Conservation (phyloP, 2,329 filamentous ascomycete species). For the Scedosporium dehoogii region DNA sequence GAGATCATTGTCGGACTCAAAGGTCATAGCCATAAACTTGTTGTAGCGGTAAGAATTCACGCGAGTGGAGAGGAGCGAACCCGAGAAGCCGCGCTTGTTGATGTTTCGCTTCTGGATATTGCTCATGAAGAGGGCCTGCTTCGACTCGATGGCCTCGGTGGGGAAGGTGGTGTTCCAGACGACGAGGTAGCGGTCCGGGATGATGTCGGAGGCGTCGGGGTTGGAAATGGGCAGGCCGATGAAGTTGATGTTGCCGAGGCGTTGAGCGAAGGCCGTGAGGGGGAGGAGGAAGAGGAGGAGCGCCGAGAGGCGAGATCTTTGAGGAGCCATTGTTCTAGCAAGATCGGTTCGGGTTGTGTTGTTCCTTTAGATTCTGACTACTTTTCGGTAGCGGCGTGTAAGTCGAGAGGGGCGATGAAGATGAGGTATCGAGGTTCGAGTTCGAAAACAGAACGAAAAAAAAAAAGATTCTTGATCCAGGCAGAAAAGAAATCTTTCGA, state of each 20-base stretch:
- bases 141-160: conserved; percentile 36
- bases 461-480: background rate
- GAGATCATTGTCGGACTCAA: conserved; percentile 41
- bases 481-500: background rate
- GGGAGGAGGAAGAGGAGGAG: conserved; percentile 15
- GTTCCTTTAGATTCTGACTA: background rate
- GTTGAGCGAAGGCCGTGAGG: conserved; percentile 14
- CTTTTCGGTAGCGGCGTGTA: background rate
- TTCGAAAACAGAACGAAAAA: background rate
- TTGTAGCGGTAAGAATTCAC: conserved; percentile 31
- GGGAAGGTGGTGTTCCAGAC: conserved; percentile 49
- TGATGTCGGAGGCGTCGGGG: conserved; percentile 33
- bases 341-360: background rate
- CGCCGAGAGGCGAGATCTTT: conserved; percentile 10
- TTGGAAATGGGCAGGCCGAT: conserved; percentile 40
- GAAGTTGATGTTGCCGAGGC: conserved; percentile 16
- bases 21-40: conserved; percentile 41
- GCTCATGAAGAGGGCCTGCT: conserved; percentile 36
- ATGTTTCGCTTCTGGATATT: conserved; percentile 48
- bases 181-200: conserved; percentile 52
- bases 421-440: background rate
- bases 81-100: conserved; percentile 36
- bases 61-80: conserved; percentile 35
- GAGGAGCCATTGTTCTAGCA: conserved; percentile 14
- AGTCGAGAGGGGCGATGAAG: background rate